Percentiles rank a stretch among this genome's conserved stretches.
Conservation (phyloP, 2,329 filamentous ascomycete species). For the Gnomoniopsis sp. region DNA sequence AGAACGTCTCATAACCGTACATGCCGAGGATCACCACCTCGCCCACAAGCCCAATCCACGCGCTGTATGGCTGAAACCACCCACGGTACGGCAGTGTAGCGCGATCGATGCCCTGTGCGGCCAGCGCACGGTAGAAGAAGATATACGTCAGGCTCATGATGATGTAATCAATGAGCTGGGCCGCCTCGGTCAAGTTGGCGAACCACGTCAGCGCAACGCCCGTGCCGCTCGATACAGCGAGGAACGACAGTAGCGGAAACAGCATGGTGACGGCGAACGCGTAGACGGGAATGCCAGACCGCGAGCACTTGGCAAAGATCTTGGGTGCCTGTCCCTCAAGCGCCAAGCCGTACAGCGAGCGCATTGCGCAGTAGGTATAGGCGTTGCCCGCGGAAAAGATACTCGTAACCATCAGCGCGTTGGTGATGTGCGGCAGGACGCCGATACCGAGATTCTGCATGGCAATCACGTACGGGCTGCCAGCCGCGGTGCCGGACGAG, state of each 20-base stretch:
- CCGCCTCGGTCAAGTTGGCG: constrained; percentile 53
- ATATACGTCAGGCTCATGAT: constrained; percentile 28
- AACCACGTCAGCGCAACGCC: constrained; percentile 40
- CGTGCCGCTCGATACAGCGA: constrained; percentile 17
- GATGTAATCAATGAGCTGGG: constrained; percentile 60
- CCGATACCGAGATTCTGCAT: constrained; percentile 52
- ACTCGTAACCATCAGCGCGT: constrained; percentile 39
- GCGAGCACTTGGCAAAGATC: constrained; percentile 56
- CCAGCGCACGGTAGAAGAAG: constrained; percentile 18
- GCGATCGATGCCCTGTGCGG: constrained; percentile 30
- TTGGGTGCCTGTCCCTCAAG: constrained; percentile 16
- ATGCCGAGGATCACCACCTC: constrained; percentile 43
- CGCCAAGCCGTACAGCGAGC: constrained; percentile 18
- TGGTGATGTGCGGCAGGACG: constrained; percentile 55
- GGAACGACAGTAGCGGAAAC: constrained; percentile 41
- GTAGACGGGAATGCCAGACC: constrained; percentile 58
- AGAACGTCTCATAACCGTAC: constrained; percentile 50
- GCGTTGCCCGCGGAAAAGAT: constrained; percentile 20
- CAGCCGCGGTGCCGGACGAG: constrained; percentile 42
- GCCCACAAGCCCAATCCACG: constrained; percentile 41
- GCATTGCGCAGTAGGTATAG: constrained; percentile 18
- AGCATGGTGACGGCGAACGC: constrained; percentile 52
- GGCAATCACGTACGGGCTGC: constrained; percentile 62
- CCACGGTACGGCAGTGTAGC: constrained; percentile 55
- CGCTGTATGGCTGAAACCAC: constrained; percentile 58